phyloP scores from a whole-genome alignment of 306 rosid genomes.

The Mimosa pudica region DNA sequence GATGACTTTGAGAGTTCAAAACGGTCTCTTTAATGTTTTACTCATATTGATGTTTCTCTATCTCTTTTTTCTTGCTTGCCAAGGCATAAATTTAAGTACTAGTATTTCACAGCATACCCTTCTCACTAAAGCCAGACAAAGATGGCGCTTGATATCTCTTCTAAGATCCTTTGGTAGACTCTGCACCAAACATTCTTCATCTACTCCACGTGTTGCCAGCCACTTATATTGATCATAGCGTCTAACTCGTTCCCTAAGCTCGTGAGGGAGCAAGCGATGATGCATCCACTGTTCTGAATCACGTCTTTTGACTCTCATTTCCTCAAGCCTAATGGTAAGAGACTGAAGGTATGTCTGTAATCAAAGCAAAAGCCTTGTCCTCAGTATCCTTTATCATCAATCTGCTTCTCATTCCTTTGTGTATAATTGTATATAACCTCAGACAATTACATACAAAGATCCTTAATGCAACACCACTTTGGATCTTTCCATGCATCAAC shows the following conservation, averaged over 20 bases:
- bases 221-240: conserved; percentile 98
- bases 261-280: conserved; percentile 91
- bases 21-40: conserved; percentile 3
- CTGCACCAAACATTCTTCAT: conserved; percentile 85
- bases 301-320: conserved; percentile 97
- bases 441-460: conserved; percentile 26
- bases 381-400: conserved; percentile 30
- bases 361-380: conserved; percentile 30
- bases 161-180: conserved; percentile 96
- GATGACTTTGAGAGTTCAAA: not conserved
- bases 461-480: conserved; percentile 17
- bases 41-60: not conserved
- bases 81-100: not conserved
- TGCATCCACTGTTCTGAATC: conserved; percentile 99
- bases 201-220: conserved; percentile 98
- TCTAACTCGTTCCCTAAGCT: conserved; percentile 90
- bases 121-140: conserved; percentile 94
- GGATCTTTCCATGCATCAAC: conserved; percentile 25
- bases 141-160: conserved; percentile 95
- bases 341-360: conserved; percentile 97
- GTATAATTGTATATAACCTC: conserved; percentile 5
- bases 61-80: not conserved
- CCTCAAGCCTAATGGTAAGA: conserved; percentile 95
- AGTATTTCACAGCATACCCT: conserved; percentile 68
- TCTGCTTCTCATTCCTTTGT: conserved; percentile 26